Evolutionary conservation across 163 green algal genomes (phyloP).

Genomic region (Coccomyxa subellipsoidea): DNA sequence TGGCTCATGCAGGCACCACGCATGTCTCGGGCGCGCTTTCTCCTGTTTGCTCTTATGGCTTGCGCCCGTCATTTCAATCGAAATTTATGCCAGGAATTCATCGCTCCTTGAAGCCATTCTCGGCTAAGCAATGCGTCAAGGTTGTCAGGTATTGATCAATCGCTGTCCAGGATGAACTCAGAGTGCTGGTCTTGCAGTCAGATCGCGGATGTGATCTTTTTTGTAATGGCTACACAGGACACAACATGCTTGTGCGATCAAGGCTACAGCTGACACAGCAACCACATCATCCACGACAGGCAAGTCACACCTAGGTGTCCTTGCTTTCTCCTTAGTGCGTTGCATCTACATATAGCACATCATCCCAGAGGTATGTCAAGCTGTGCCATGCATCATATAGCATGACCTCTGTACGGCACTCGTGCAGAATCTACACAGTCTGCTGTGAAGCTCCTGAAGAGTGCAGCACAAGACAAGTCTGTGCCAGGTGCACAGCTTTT

Average conservation of each 20-base stretch:
- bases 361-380: background rate
- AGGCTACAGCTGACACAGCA: background rate
- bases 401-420: background rate
- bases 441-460: conserved; percentile 19
- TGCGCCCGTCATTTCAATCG: background rate
- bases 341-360: too few species aligned
- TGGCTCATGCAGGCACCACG: too few species aligned
- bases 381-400: background rate
- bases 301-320: too few species aligned
- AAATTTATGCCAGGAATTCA: background rate
- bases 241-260: background rate
- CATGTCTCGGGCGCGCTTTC: background rate
- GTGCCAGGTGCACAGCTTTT: conserved; percentile 43
- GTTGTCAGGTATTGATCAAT: background rate
- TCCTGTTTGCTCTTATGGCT: background rate
- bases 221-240: too few species aligned
- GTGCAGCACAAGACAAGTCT: background rate
- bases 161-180: background rate
- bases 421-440: background rate
- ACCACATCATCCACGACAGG: background rate
- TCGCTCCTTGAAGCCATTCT: background rate
- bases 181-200: too few species aligned
- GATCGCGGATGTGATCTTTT: too few species aligned
- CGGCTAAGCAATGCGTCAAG: background rate
- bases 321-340: too few species aligned